Evolutionary conservation across 768 basidiomycete species (phyloP).

Genomic region (Psilocybe azurescens): DNA sequence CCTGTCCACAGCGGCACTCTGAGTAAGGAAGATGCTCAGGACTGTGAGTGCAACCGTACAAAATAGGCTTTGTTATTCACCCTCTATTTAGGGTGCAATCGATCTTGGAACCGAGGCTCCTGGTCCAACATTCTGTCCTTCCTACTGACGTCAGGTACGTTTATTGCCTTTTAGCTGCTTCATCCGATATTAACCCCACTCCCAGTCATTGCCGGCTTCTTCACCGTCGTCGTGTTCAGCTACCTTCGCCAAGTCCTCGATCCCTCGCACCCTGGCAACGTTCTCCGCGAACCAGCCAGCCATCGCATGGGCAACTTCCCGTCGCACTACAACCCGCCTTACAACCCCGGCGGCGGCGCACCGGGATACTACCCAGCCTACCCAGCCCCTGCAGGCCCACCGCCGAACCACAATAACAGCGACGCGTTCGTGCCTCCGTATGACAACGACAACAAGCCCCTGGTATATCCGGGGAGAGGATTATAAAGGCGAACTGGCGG

Average conservation of each 20-base stretch:
- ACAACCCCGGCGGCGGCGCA: constrained; percentile 45
- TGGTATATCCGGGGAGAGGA: constrained; percentile 48
- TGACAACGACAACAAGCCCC: constrained; percentile 47
- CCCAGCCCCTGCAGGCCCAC: constrained; percentile 57
- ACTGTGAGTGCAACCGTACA: constrained; percentile 42
- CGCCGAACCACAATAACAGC: constrained; percentile 39
- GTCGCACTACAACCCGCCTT: constrained; percentile 65
- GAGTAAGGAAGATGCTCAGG: constrained; percentile 41
- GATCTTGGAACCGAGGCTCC: constrained; percentile 65
- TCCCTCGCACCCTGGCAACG: constrained; percentile 62
- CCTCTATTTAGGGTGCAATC: constrained; percentile 58
- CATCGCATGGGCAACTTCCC: constrained; percentile 44
- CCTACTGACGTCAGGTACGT: constrained; percentile 57
- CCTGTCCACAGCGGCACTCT: constrained; percentile 38
- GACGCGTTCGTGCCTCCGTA: constrained; percentile 44
- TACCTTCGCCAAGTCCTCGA: constrained; percentile 81
- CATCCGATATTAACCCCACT: no score
- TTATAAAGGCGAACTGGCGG: constrained; percentile 31
- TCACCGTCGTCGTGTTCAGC: constrained; percentile 67
- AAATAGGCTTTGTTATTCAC: constrained; percentile 15
- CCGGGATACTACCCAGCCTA: constrained; percentile 32
- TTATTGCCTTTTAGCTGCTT: no score
- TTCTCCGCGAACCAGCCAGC: constrained; percentile 50
- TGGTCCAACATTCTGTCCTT: constrained; percentile 72
- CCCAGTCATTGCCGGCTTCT: constrained; percentile 67